These are phyloP conservation scores for Phytophthora litchii DNA, from an alignment of 352 stramenopile genomes.

Conservation along the genomic window DNA sequence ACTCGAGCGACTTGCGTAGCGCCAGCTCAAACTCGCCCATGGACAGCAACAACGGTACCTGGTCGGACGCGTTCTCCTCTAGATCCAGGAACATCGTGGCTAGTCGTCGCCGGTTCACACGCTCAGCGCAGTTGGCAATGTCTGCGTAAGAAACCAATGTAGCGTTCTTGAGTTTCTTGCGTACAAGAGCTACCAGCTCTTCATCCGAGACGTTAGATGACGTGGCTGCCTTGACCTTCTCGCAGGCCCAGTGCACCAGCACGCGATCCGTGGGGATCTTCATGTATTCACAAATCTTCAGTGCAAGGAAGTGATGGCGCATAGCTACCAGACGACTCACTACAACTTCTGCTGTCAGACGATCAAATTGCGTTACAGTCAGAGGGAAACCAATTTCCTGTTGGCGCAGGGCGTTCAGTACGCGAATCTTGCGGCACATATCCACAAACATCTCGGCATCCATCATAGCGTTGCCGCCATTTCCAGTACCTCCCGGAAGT, in stretches of 20 bases:
- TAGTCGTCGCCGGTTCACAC: conserved; percentile 78
- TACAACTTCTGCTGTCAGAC: conserved; percentile 83
- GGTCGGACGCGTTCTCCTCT: conserved; percentile 88
- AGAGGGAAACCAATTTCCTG: conserved; percentile 82
- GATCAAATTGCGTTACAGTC: conserved; percentile 83
- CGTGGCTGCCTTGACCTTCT: conserved; percentile 80
- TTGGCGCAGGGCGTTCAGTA: conserved; percentile 90
- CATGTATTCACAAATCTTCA: conserved; percentile 92
- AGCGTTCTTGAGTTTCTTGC: conserved; percentile 83
- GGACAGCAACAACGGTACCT: conserved; percentile 88
- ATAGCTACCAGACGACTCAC: conserved; percentile 85
- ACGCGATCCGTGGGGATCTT: conserved; percentile 89
- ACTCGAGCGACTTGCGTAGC: conserved; percentile 88
- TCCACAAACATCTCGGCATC: conserved; percentile 89
- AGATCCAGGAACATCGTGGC: conserved; percentile 91
- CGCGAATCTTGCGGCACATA: conserved; percentile 87
- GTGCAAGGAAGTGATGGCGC: conserved; percentile 88
- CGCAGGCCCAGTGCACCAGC: conserved; percentile 91
- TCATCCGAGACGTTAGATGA: conserved; percentile 67
- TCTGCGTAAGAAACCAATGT: conserved; percentile 84
- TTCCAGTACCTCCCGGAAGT: conserved; percentile 19
- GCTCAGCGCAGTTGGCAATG: conserved; percentile 83
- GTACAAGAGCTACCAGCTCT: conserved; percentile 82
- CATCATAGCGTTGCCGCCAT: conserved; percentile 38
- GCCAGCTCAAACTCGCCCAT: conserved; percentile 93